A percentile compares a stretch with the other conserved stretches of the same genome.
phyloP scores from a whole-genome alignment of 1,284 basidiomycete genomes.

The Ustilago tritici region DNA sequence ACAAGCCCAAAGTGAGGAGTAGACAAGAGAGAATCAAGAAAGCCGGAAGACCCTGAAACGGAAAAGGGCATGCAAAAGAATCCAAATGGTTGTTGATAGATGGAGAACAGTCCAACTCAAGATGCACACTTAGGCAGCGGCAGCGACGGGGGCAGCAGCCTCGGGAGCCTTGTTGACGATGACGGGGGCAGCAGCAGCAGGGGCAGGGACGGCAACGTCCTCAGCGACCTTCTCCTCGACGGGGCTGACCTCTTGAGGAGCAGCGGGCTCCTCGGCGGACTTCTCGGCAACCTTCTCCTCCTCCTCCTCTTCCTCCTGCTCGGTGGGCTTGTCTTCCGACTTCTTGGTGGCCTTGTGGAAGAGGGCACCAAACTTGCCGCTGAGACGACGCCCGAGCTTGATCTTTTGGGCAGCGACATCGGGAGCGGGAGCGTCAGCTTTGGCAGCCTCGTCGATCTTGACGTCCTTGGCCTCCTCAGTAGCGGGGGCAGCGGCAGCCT shows the following conservation, averaged over 20 bases:
- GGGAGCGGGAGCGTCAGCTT: conserved; percentile 51
- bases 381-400: conserved; percentile 61
- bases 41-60: conserved; percentile 28
- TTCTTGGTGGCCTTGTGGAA: conserved; percentile 60
- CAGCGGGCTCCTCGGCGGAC: conserved; percentile 24
- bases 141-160: conserved; percentile 44
- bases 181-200: conserved; percentile 18
- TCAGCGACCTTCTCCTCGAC: conserved; percentile 49
- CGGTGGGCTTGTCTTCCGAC: conserved; percentile 35
- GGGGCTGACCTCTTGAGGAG: conserved; percentile 27
- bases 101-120: neutral
- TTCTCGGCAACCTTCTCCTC: conserved; percentile 41
- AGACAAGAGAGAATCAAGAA: conserved; percentile 38
- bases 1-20: conserved; percentile 21
- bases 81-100: conserved; percentile 18
- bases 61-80: conserved; percentile 46
- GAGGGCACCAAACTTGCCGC: conserved; percentile 59
- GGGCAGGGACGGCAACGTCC: conserved; percentile 31
- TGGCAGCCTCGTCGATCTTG: conserved; percentile 62
- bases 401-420: conserved; percentile 56
- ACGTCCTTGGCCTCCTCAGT: conserved; percentile 51
- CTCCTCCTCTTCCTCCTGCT: conserved; percentile 29
- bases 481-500: conserved; percentile 21
- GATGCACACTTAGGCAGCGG: conserved; percentile 36
- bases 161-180: conserved; percentile 49